These are phyloP conservation scores for Yarrowia hollandica DNA, from an alignment of 805 yeast genomes.

Conservation along the genomic window DNA sequence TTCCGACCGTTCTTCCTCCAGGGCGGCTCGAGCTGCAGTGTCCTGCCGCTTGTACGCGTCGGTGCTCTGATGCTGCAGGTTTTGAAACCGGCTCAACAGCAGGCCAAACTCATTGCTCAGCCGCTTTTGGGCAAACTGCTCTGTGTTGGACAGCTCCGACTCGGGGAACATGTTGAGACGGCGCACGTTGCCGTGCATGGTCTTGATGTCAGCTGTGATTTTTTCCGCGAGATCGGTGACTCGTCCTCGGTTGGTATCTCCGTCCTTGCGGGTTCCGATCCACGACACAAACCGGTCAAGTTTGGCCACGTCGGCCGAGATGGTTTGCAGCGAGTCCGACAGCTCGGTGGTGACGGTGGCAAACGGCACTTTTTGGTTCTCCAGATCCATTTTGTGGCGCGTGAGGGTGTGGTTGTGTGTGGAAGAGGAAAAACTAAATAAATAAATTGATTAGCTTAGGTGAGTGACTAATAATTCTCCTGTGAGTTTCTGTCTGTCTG, in stretches of 20 bases:
- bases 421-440: not conserved
- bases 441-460: not conserved
- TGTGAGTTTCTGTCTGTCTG: too few relatives aligned
- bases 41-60: slow-evolving; percentile 46
- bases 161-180: slow-evolving; percentile 23
- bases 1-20: slow-evolving; percentile 23
- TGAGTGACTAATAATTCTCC: too few relatives aligned
- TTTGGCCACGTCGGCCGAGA: slow-evolving; percentile 18
- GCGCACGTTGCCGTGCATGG: slow-evolving; percentile 24
- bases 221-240: slow-evolving; percentile 31
- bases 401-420: not conserved
- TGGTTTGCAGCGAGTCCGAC: slow-evolving; percentile 11
- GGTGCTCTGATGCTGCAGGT: slow-evolving; percentile 49
- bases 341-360: slow-evolving; percentile 10
- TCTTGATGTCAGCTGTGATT: slow-evolving; percentile 32
- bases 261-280: slow-evolving; percentile 28
- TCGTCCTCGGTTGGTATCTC: slow-evolving; percentile 28
- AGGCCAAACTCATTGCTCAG: slow-evolving; percentile 57
- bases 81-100: slow-evolving; percentile 50
- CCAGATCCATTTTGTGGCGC: slow-evolving; percentile 1
- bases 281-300: slow-evolving; percentile 26
- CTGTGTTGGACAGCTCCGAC: slow-evolving; percentile 31
- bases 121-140: slow-evolving; percentile 50
- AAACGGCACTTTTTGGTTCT: slow-evolving; percentile 25
- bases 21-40: slow-evolving; percentile 23